Base-by-base conservation (phyloP, 305 asterid genomes). In the Ilex paraguariensis region DNA sequence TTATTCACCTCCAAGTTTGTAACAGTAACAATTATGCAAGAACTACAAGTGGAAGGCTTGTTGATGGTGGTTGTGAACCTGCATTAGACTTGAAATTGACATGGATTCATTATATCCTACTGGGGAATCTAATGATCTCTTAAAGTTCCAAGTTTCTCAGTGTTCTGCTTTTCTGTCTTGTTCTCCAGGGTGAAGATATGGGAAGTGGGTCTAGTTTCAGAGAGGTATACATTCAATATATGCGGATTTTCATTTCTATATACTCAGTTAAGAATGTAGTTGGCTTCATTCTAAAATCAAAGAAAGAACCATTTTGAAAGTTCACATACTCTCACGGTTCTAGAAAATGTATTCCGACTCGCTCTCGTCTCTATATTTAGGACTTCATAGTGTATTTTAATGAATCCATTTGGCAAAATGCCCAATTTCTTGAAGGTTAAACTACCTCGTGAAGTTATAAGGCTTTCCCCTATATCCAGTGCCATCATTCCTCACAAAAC, bases 391-490 rank as follows among this genome's bases (percentile, higher is more conserved):
- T 21, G 45, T 31, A 53, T 33, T 48, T 30, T 51, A 31, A 42
- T 59, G 32, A 64, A 30, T 59, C 50, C 17, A 59, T 40, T 48
- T 9, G 5, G 8, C 16, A 30, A 16, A 46, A 17, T 62, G 30
- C 13, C n/a, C 40, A 33, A 57, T 70, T 31, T 70, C 40, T 59
- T 61, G 42, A 56, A 91, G 96, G 95, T 91, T 54, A 75, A 78
- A 59, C 81, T 91, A 75, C 88, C 96, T 57, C 96, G 98, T 21
- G 97, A 91, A 82, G 84, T 85, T 13, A 84, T 91, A 51, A 88
- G 74, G 72, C 79, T 91, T 59, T 85, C 97, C 7, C 86, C 97
- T 5, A 63, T 91, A 64, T 87, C 93, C 61, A 85, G 95, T 59
- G 75, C 98, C 68, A 77, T 91, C 61, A 87, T 91, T 67, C 72